These are phyloP conservation scores for Mycena chlorophos DNA, from an alignment of 768 basidiomycete species.

Conservation along the genomic window DNA sequence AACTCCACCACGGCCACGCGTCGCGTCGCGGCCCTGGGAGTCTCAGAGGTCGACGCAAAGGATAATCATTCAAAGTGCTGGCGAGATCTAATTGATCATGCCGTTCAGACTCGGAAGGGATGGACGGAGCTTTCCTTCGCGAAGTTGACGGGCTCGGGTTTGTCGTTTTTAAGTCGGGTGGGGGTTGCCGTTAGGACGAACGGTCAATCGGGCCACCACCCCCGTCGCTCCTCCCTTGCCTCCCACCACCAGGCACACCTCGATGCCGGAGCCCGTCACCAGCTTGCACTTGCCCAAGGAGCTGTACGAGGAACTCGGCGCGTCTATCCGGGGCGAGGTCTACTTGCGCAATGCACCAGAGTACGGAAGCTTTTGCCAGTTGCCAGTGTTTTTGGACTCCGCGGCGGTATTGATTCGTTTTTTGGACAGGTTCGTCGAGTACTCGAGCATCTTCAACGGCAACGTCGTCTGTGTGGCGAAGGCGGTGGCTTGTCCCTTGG, in stretches of 20 bases:
- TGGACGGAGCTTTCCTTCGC: constrained; percentile 4
- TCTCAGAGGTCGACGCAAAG: constrained; percentile 9
- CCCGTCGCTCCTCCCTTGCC: too few species aligned
- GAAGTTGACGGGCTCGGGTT: neutral
- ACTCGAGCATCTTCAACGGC: constrained; percentile 72
- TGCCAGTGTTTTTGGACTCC: constrained; percentile 2
- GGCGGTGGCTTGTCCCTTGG: constrained; percentile 70
- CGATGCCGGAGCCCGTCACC: constrained; percentile 11
- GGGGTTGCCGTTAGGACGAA: neutral
- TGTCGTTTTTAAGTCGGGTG: too few species aligned
- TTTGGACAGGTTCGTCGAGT: constrained; percentile 48
- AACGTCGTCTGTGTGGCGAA: constrained; percentile 61
- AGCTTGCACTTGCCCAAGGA: constrained; percentile 28
- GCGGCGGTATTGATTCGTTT: too few species aligned
- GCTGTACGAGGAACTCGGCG: constrained; percentile 47
- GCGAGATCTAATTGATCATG: neutral
- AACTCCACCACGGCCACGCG: too few species aligned
- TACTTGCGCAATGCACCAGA: constrained; percentile 44
- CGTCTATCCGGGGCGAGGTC: constrained; percentile 48
- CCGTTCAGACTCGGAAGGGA: too few species aligned
- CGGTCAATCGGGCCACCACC: too few species aligned
- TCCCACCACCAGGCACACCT: neutral
- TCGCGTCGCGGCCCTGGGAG: too few species aligned
- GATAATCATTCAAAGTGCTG: neutral
- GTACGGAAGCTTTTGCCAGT: constrained; percentile 29